Conservation (phyloP, 148 eudicot species). For the Rhododendron mucronatum region DNA sequence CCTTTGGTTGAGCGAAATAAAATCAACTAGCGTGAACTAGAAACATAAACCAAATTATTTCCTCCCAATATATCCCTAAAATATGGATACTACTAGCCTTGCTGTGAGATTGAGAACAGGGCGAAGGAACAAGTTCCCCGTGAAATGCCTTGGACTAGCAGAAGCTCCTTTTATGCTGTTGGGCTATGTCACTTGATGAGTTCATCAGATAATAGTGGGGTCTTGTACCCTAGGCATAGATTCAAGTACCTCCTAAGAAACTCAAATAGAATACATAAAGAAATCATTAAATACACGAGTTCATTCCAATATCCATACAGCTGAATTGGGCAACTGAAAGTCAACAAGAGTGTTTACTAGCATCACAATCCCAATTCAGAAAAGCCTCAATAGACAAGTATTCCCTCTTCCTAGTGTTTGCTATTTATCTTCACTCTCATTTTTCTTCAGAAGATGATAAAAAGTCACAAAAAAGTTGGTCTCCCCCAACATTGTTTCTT, state of each 20-base stretch:
- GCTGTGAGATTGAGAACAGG: not conserved
- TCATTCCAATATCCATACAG: too few species aligned
- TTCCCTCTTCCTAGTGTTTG: not conserved
- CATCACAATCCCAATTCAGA: not conserved
- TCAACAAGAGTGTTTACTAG: not conserved
- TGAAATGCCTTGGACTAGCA: not conserved
- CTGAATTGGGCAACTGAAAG: not conserved
- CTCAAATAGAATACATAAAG: not conserved
- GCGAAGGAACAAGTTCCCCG: not conserved
- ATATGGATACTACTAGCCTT: not conserved
- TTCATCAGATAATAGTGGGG: not conserved
- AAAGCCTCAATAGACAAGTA: not conserved
- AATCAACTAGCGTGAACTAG: not conserved
- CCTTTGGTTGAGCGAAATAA: not conserved
- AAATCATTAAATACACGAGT: not conserved
- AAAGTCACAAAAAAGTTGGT: not conserved
- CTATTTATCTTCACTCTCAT: not conserved
- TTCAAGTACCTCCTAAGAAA: not conserved
- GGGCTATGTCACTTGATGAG: not conserved
- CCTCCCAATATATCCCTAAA: not conserved
- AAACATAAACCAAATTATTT: not conserved
- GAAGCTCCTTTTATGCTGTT: not conserved
- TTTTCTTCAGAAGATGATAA: not conserved
- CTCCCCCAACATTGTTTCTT: not conserved
- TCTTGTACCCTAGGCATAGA: not conserved